A percentile compares a stretch with the other conserved stretches of the same genome.
Evolutionary conservation across 1,284 basidiomycete species (phyloP).

Genomic region (Ceratobasidium sp.): DNA sequence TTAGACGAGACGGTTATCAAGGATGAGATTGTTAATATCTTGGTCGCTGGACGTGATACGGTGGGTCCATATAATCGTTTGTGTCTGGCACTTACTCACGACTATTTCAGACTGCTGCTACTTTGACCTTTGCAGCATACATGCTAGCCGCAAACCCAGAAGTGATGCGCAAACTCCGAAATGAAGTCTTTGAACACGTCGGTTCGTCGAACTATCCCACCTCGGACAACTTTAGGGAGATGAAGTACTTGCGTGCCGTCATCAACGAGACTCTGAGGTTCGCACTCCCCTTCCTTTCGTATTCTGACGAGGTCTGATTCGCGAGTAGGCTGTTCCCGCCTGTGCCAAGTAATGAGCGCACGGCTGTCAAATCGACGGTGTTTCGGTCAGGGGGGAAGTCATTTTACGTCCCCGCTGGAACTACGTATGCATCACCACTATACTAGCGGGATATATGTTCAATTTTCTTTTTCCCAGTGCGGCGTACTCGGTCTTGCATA

Average conservation of each 20-base stretch:
- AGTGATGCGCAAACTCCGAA: slow-evolving; percentile 63
- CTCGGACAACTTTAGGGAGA: slow-evolving; percentile 68
- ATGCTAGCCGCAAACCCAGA: slow-evolving; percentile 65
- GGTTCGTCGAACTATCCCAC: slow-evolving; percentile 63
- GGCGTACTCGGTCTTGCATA: slow-evolving; percentile 49
- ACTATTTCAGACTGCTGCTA: slow-evolving; percentile 62
- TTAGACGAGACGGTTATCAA: slow-evolving; percentile 48
- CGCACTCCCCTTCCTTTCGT: not conserved
- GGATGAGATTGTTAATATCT: slow-evolving; percentile 49
- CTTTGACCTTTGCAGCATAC: slow-evolving; percentile 68
- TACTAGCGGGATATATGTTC: not conserved
- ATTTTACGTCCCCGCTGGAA: slow-evolving; percentile 57
- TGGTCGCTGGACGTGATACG: slow-evolving; percentile 50
- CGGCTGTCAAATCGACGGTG: slow-evolving; percentile 38
- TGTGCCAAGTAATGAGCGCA: slow-evolving; percentile 56
- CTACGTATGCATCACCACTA: slow-evolving; percentile 31
- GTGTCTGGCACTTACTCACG: not conserved
- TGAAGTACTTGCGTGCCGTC: slow-evolving; percentile 71
- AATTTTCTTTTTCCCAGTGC: slow-evolving; percentile 51
- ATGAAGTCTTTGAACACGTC: slow-evolving; percentile 67
- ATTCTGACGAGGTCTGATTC: not conserved
- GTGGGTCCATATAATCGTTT: slow-evolving; percentile 21
- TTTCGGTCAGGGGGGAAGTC: slow-evolving; percentile 51
- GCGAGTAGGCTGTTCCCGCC: slow-evolving; percentile 66
- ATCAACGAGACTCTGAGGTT: slow-evolving; percentile 61